Conservation (phyloP, 139 green algal species). For the Pleodorina starrii region DNA sequence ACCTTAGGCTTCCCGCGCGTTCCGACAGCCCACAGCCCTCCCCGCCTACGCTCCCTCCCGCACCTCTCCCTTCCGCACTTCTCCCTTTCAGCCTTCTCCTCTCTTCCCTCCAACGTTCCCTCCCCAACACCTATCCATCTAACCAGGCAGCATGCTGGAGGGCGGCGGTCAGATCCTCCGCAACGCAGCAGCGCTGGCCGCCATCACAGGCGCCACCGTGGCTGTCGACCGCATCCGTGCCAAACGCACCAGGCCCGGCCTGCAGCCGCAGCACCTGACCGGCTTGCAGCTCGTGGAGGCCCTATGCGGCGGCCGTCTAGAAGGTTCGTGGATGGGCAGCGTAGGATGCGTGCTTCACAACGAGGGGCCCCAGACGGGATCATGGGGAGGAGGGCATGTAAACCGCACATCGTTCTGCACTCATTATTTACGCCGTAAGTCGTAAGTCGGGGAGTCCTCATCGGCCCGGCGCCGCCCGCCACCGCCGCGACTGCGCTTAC, state of each 20-base stretch:
- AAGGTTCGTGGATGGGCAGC: constrained; percentile 52
- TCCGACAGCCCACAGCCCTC: neutral
- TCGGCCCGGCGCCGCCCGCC: no score
- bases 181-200: constrained; percentile 75
- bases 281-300: constrained; percentile 72
- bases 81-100: neutral
- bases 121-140: neutral
- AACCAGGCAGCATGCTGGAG: constrained; percentile 78
- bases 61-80: neutral
- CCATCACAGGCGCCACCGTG: constrained; percentile 65
- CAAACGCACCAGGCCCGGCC: constrained; percentile 62
- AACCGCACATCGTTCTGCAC: no score
- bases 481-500: no score
- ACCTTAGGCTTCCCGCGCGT: no score
- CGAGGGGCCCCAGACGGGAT: no score
- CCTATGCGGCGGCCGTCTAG: constrained; percentile 66
- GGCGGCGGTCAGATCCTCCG: constrained; percentile 89
- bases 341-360: no score
- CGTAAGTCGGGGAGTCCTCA: no score
- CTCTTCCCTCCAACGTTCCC: neutral
- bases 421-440: no score
- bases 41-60: neutral
- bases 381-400: no score
- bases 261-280: constrained; percentile 76
- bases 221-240: constrained; percentile 16